phyloP scores from a whole-genome alignment of 768 basidiomycete species.

The Amanita brunnescens region DNA sequence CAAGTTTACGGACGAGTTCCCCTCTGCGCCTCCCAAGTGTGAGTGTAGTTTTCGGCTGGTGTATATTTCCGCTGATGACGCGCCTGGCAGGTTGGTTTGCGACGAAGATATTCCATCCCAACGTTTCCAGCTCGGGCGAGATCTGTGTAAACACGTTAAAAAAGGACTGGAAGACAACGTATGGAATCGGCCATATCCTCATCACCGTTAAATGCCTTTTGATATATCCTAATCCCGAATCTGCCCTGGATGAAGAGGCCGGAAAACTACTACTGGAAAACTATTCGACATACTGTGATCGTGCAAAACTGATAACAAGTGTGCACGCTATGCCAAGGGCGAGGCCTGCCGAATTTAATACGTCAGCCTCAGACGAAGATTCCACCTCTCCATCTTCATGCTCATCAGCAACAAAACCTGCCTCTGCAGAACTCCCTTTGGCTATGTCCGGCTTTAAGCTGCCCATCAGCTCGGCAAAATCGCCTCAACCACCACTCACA shows the following conservation, averaged over 20 bases:
- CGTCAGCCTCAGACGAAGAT: constrained; percentile 21
- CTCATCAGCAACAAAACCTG: constrained; percentile 14
- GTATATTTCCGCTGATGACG: constrained; percentile 5
- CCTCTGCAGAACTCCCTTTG: constrained; percentile 15
- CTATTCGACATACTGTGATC: constrained; percentile 79
- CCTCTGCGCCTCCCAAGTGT: constrained; percentile 93
- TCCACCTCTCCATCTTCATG: constrained; percentile 16
- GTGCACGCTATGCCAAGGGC: constrained; percentile 84
- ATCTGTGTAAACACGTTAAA: constrained; percentile 97
- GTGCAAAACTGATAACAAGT: constrained; percentile 82
- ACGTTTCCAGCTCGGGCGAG: constrained; percentile 82
- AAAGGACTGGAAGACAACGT: constrained; percentile 92
- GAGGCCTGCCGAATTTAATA: constrained; percentile 64
- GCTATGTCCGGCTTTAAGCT: constrained; percentile 26
- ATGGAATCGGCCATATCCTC: constrained; percentile 86
- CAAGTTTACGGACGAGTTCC: constrained; percentile 89
- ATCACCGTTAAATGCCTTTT: constrained; percentile 92
- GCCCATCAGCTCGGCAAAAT: constrained; percentile 35
- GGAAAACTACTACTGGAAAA: constrained; percentile 87
- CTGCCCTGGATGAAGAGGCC: constrained; percentile 92
- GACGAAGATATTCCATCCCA: constrained; percentile 97
- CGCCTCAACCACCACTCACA: not conserved
- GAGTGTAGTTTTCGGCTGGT: constrained; percentile 16
- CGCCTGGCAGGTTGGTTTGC: constrained; percentile 64
- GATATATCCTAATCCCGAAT: constrained; percentile 96